phyloP scores from a whole-genome alignment of 2,329 filamentous ascomycete genomes.

The Monilinia aucupariae region DNA sequence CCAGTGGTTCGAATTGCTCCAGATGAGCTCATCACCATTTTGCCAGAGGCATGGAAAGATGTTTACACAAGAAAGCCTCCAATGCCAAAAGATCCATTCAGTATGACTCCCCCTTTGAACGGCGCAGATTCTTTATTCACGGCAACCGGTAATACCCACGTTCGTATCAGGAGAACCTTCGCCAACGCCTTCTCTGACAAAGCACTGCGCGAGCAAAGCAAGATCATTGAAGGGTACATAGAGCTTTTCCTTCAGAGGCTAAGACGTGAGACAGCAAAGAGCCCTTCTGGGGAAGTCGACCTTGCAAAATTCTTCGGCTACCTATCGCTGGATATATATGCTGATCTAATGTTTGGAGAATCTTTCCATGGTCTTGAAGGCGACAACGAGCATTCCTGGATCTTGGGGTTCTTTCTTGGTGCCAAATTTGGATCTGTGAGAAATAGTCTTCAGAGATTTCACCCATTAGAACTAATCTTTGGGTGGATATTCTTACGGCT shows the following conservation, averaged over 20 bases:
- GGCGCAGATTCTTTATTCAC: conserved; percentile 9
- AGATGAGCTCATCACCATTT: conserved; percentile 32
- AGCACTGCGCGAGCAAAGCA: conserved; percentile 32
- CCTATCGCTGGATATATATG: conserved; percentile 38
- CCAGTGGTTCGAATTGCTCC: conserved; percentile 32
- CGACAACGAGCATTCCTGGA: conserved; percentile 32
- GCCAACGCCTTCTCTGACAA: conserved; percentile 33
- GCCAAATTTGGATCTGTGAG: conserved; percentile 25
- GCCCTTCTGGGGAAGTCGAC: conserved; percentile 12
- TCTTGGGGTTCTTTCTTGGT: conserved; percentile 27
- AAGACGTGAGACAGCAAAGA: not conserved
- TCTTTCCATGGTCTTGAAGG: conserved; percentile 36
- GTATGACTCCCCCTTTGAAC: conserved; percentile 4
- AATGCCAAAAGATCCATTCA: not conserved
- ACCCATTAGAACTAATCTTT: conserved; percentile 14
- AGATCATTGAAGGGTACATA: conserved; percentile 22
- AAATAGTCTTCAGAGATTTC: conserved; percentile 22
- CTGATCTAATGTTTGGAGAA: conserved; percentile 42
- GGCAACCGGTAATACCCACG: conserved; percentile 22
- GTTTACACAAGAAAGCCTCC: not conserved
- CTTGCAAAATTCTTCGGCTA: conserved; percentile 36
- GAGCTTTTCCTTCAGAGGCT: conserved; percentile 15
- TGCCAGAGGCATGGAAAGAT: conserved; percentile 1
- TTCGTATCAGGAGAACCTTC: conserved; percentile 27
- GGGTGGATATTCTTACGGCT: conserved; percentile 14